Conservation (phyloP, 1,284 basidiomycete genomes). For the Cystobasidium sp. region DNA sequence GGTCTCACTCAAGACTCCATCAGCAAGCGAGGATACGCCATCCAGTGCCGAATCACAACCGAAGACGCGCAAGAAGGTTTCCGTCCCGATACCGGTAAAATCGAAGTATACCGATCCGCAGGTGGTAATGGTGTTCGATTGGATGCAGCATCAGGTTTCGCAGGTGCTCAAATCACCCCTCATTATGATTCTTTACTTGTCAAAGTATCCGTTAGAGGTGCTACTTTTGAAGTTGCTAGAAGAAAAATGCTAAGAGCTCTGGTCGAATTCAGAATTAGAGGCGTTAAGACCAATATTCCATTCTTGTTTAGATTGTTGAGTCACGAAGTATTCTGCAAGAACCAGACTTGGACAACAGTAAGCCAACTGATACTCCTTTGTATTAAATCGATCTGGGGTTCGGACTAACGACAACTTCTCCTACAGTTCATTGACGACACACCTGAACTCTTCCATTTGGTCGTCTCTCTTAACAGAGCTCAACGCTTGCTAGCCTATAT, state of each 20-base stretch:
- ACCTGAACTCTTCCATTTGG: slow-evolving; percentile 96
- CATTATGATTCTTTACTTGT: slow-evolving; percentile 96
- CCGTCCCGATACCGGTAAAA: slow-evolving; percentile 99
- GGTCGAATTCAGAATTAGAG: slow-evolving; percentile 97
- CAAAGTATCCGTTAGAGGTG: slow-evolving; percentile 94
- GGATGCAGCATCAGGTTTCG: slow-evolving; percentile 96
- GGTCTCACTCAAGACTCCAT: slow-evolving; percentile 97
- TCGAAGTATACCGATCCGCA: slow-evolving; percentile 97
- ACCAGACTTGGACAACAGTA: slow-evolving; percentile 97
- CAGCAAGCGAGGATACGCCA: slow-evolving; percentile 93
- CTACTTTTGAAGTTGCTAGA: slow-evolving; percentile 97
- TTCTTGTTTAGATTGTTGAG: slow-evolving; percentile 98
- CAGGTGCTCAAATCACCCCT: slow-evolving; percentile 97
- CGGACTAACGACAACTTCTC: slow-evolving; percentile 32
- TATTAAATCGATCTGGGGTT: not conserved
- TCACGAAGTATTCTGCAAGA: slow-evolving; percentile 94
- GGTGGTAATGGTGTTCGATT: slow-evolving; percentile 98
- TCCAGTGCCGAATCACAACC: slow-evolving; percentile 99
- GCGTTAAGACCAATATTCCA: slow-evolving; percentile 88
- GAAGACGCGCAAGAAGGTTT: slow-evolving; percentile 88
- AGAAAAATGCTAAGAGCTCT: slow-evolving; percentile 98
- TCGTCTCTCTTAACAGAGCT: slow-evolving; percentile 96
- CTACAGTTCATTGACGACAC: slow-evolving; percentile 96
- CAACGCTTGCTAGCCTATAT: slow-evolving; percentile 97
- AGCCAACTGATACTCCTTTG: slow-evolving; percentile 51